Evolutionary conservation across 495 filamentous ascomycete species (phyloP).

Genomic region (Ascobolus immersus): DNA sequence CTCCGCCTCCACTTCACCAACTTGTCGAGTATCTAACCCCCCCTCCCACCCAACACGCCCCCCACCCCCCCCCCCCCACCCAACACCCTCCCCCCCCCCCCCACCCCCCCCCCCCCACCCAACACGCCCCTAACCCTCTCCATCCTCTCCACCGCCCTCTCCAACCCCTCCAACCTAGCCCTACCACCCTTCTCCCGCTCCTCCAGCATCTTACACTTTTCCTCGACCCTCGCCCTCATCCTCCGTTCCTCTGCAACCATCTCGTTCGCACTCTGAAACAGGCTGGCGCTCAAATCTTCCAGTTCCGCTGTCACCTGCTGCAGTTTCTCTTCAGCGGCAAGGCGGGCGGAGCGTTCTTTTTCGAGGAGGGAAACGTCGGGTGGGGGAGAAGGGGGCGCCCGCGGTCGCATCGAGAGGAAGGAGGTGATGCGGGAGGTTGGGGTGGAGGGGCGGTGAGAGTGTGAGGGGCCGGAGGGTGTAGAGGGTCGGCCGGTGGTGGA

Average conservation of each 20-base stretch:
- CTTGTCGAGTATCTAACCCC: too few relatives aligned
- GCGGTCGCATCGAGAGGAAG: neutral
- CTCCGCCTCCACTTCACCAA: too few relatives aligned
- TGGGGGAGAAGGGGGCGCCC: constrained; percentile 12
- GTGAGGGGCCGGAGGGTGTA: constrained; percentile 14
- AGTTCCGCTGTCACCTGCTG: constrained; percentile 50
- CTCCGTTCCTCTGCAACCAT: constrained; percentile 84
- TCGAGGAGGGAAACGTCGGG: constrained; percentile 38
- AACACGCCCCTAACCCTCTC: constrained; percentile 42
- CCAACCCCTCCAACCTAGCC: constrained; percentile 42
- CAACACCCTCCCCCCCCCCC: constrained; percentile 6
- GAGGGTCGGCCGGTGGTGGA: constrained; percentile 12
- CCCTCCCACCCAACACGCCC: too few relatives aligned
- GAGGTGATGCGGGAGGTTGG: neutral
- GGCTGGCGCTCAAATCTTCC: constrained; percentile 60
- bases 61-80: too few relatives aligned
- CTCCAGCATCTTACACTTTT: constrained; percentile 43
- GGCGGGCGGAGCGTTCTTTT: constrained; percentile 44
- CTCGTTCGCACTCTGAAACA: constrained; percentile 89
- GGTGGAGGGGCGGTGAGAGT: constrained; percentile 1
- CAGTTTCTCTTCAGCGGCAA: constrained; percentile 48
- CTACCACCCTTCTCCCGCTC: constrained; percentile 44
- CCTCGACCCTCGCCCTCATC: constrained; percentile 53
- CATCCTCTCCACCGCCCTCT: constrained; percentile 56
- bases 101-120: constrained; percentile 11